Conservation (phyloP, 2,329 filamentous ascomycete species). For the Colletotrichum truncatum region DNA sequence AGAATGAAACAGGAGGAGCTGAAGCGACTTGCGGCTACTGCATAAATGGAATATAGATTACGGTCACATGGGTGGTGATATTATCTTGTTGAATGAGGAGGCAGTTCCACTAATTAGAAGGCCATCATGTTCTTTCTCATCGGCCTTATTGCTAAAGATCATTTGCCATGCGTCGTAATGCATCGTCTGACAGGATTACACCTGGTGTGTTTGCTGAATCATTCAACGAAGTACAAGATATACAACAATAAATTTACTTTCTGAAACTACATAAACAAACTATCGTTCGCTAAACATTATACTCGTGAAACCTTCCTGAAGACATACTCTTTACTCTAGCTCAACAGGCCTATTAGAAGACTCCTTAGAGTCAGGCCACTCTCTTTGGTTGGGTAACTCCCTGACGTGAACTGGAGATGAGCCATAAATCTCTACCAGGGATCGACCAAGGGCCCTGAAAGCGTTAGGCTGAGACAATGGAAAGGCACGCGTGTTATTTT, state of each 20-base stretch:
- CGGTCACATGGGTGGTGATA: not conserved
- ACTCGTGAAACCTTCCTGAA: too few relatives aligned
- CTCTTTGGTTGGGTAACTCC: not conserved
- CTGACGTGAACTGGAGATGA: not conserved
- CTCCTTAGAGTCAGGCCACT: not conserved
- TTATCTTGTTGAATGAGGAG: not conserved
- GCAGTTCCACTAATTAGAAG: too few relatives aligned
- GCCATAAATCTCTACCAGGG: not conserved
- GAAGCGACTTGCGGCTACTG: constrained; percentile 48
- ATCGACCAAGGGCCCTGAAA: constrained; percentile 44
- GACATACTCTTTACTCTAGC: not conserved
- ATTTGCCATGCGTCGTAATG: too few relatives aligned
- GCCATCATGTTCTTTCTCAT: too few relatives aligned
- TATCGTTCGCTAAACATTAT: too few relatives aligned
- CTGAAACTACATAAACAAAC: too few relatives aligned
- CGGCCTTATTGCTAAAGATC: too few relatives aligned
- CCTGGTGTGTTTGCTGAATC: too few relatives aligned
- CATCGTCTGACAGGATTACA: too few relatives aligned
- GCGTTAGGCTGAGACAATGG: constrained; percentile 46
- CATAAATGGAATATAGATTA: not conserved
- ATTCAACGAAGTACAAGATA: too few relatives aligned
- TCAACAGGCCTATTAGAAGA: not conserved
- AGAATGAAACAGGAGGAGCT: constrained; percentile 41
- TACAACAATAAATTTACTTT: too few relatives aligned
- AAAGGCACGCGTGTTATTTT: constrained; percentile 36